A percentile compares a stretch with the other conserved stretches of the same genome.
Conservation (phyloP, 257 asterid genomes). For the Forsythia suspensa region DNA sequence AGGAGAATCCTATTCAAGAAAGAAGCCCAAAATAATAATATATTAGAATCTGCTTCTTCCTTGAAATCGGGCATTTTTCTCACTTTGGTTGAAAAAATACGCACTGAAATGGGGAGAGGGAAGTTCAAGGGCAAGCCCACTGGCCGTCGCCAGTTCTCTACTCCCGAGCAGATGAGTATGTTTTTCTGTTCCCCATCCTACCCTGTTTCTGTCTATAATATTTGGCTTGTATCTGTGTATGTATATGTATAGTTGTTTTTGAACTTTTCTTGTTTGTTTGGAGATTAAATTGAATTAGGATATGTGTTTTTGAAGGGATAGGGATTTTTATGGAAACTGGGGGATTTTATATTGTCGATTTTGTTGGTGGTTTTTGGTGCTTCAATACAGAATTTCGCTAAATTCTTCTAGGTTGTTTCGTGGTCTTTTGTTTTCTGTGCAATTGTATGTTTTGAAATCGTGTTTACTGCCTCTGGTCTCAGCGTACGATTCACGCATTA, state of each 20-base stretch:
- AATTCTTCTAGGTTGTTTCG: neutral
- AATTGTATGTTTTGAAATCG: neutral
- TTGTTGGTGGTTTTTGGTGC: neutral
- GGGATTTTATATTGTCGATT: neutral
- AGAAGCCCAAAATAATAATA: constrained; percentile 20
- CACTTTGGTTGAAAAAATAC: neutral
- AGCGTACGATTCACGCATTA: neutral
- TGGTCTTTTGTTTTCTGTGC: neutral
- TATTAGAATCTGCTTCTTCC: constrained; percentile 31
- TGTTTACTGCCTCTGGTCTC: neutral
- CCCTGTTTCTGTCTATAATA: neutral
- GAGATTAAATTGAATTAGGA: neutral
- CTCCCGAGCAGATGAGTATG: constrained; percentile 59
- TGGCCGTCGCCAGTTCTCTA: constrained; percentile 67
- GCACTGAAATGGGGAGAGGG: constrained; percentile 49
- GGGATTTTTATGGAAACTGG: neutral
- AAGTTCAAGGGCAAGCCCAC: constrained; percentile 68
- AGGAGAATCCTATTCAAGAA: constrained; percentile 33
- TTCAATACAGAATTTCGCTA: neutral
- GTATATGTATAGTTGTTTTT: neutral
- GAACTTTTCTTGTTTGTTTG: neutral
- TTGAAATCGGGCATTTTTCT: constrained; percentile 7
- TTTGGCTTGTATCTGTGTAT: neutral
- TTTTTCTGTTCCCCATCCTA: constrained; percentile 11
- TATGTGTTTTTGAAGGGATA: neutral